Base-by-base conservation (phyloP, 2,329 filamentous ascomycete species). In the Phoma herbarum region DNA sequence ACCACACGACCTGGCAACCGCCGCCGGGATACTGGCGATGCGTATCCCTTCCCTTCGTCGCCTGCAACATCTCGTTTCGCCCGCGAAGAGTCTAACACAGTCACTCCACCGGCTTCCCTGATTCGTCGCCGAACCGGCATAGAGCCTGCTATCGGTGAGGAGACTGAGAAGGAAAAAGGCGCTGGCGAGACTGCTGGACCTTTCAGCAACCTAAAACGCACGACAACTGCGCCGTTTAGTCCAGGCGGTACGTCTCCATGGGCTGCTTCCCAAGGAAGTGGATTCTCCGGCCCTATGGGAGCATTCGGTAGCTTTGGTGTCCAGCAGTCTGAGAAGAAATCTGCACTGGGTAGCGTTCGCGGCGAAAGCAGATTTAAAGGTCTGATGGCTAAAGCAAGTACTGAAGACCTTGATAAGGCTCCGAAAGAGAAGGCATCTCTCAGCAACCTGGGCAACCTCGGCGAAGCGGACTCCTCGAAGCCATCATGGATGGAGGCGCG, bases 281-380 rank as follows among this genome's bases (percentile, higher is more conserved):
- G 86, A 12, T 87, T 91, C 67, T 85, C 88, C 7, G 57, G 51
- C 12, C 86, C 88, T 2, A 90, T 93, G 83, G 93, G 94, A 31
- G 89, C 89, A 22, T 99, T 99, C 78, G 94, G 94, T 11, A 95
- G 88, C 70, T 98, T 98, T 76, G 89, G 90, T n/a, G 77, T 77
- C 74, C 35, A 72, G 20, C 73, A 72, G 48, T 47, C 72, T 46
- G 92, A 96, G 53, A 96, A 95, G 80, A 88, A 91, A 67, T 73
- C 85, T 26, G 83, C 84, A 10, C 86, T 90, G 69, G 89, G 87
- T 26, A 88, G 85, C 71, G 78, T 86, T 26, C 84, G 90, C 57
- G 88, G 90, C 2, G 91, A 92, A 73, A 97, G 93, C 75, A 88
- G 93, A 26, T 88, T 97, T 70, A 94, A 93, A 65, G 92, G 92